phyloP scores from a whole-genome alignment of 345 rosid genomes.

The Psidium guajava region DNA sequence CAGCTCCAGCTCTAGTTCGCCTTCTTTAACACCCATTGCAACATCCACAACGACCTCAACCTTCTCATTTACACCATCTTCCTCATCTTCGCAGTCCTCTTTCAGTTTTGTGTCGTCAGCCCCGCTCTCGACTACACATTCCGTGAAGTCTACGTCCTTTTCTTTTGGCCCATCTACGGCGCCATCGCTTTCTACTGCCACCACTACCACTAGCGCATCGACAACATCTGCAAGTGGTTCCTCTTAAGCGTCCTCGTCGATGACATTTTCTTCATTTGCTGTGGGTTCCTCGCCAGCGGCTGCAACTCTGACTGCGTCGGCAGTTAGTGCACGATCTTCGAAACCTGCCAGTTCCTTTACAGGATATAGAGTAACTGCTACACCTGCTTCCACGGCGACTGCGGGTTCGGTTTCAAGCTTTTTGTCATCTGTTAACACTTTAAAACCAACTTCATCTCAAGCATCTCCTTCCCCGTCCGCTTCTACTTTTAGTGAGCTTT shows the following conservation, averaged over 20 bases:
- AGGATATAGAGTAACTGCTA: slow-evolving; percentile 32
- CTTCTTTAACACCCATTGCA: slow-evolving; percentile 16
- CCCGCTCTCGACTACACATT: slow-evolving; percentile 17
- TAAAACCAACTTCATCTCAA: too few relatives aligned
- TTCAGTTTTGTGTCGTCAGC: slow-evolving; percentile 26
- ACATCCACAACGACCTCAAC: slow-evolving; percentile 20
- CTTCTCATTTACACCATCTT: slow-evolving; percentile 33
- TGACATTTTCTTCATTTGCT: slow-evolving; percentile 16
- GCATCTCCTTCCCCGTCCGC: slow-evolving; percentile 21
- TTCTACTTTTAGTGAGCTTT: slow-evolving; percentile 43
- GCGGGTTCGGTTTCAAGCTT: slow-evolving; percentile 51
- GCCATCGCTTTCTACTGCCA: slow-evolving; percentile 44
- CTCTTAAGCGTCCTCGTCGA: slow-evolving; percentile 7
- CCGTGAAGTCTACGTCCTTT: slow-evolving; percentile 17
- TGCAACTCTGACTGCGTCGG: not conserved
- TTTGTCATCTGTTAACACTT: slow-evolving; percentile 23
- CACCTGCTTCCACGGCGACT: slow-evolving; percentile 38
- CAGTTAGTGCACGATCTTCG: slow-evolving; percentile 14
- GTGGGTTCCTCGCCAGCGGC: slow-evolving; percentile 9
- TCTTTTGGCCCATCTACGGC: slow-evolving; percentile 15
- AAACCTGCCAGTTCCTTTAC: slow-evolving; percentile 30
- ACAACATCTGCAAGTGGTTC: slow-evolving; percentile 29
- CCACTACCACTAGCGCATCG: slow-evolving; percentile 28
- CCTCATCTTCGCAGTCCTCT: slow-evolving; percentile 39
- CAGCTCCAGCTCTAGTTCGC: slow-evolving; percentile 8